Evolutionary conservation across 1,284 basidiomycete genomes (phyloP).

Genomic region (Marasmius tenuissimus): DNA sequence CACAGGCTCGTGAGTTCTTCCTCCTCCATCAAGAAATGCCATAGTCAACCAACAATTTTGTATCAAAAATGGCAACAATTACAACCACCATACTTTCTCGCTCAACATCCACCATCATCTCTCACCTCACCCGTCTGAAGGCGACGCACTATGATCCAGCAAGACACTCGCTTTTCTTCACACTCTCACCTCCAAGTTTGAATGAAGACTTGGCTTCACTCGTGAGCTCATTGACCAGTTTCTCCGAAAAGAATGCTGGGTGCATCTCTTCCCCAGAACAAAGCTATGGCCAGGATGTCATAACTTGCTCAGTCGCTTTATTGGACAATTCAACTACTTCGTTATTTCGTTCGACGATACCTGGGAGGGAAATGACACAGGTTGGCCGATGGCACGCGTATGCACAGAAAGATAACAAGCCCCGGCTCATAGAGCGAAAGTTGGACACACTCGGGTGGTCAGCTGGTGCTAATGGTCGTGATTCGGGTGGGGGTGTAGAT

Average conservation of each 20-base stretch:
- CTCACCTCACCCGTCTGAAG: conserved; percentile 33
- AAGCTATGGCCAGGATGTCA: conserved; percentile 15
- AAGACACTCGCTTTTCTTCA: conserved; percentile 46
- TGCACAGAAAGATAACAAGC: conserved; percentile 29
- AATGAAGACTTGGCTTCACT: conserved; percentile 42
- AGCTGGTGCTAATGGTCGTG: conserved; percentile 18
- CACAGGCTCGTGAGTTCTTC: background rate
- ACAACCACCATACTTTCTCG: conserved; percentile 39
- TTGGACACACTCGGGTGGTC: conserved; percentile 23
- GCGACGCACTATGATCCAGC: conserved; percentile 19
- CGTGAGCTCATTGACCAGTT: conserved; percentile 40
- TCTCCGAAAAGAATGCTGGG: conserved; percentile 48
- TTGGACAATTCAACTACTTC: conserved; percentile 39
- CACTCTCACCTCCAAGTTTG: conserved; percentile 45
- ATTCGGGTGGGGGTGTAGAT: conserved; percentile 25
- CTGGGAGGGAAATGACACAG: conserved; percentile 53
- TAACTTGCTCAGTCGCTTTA: conserved; percentile 53
- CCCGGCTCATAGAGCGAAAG: background rate
- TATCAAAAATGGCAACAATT: background rate
- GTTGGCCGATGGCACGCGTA: conserved; percentile 70
- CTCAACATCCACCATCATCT: conserved; percentile 34
- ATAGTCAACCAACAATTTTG: background rate
- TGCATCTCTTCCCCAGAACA: conserved; percentile 54
- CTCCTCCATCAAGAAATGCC: background rate
- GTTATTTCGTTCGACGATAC: conserved; percentile 60